phyloP scores from a whole-genome alignment of 1,284 basidiomycete genomes.

The Melanopsichium pennsylvanicum region DNA sequence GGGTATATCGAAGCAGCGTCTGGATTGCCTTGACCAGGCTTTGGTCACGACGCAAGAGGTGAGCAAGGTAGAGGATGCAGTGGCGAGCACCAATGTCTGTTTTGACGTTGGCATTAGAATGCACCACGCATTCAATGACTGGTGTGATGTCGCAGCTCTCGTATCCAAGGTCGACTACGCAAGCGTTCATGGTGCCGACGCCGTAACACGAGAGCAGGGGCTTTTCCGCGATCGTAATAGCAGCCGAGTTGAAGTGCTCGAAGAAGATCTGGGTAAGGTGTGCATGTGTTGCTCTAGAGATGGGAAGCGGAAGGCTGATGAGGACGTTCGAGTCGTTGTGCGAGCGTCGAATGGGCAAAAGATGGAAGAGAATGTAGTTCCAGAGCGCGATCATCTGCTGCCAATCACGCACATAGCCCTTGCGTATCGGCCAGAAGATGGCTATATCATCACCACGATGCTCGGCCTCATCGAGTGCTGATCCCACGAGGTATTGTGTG shows the following conservation, averaged over 20 bases:
- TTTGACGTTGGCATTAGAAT: slow-evolving; percentile 47
- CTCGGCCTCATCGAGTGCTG: slow-evolving; percentile 80
- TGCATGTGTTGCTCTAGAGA: slow-evolving; percentile 79
- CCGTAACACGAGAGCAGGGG: slow-evolving; percentile 85
- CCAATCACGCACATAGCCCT: slow-evolving; percentile 81
- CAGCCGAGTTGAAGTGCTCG: slow-evolving; percentile 91
- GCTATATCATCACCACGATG: slow-evolving; percentile 76
- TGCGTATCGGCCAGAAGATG: slow-evolving; percentile 83
- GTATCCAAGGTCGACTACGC: slow-evolving; percentile 85
- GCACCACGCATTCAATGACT: slow-evolving; percentile 77
- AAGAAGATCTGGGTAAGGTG: slow-evolving; percentile 86
- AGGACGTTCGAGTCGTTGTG: slow-evolving; percentile 88
- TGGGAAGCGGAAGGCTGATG: slow-evolving; percentile 76
- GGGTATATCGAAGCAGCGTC: slow-evolving; percentile 49
- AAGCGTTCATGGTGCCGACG: slow-evolving; percentile 77
- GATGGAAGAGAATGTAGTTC: slow-evolving; percentile 82
- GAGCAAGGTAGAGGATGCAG: slow-evolving; percentile 59
- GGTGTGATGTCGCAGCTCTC: slow-evolving; percentile 79
- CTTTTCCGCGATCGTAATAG: slow-evolving; percentile 81
- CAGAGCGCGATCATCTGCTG: slow-evolving; percentile 89
- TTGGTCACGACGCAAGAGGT: slow-evolving; percentile 56
- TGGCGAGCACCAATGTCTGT: slow-evolving; percentile 54
- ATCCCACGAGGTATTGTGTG: slow-evolving; percentile 80
- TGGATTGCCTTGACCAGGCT: slow-evolving; percentile 52
- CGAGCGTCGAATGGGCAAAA: slow-evolving; percentile 78